phyloP scores from a whole-genome alignment of 352 stramenopile genomes.

The Phytophthora cactorum region DNA sequence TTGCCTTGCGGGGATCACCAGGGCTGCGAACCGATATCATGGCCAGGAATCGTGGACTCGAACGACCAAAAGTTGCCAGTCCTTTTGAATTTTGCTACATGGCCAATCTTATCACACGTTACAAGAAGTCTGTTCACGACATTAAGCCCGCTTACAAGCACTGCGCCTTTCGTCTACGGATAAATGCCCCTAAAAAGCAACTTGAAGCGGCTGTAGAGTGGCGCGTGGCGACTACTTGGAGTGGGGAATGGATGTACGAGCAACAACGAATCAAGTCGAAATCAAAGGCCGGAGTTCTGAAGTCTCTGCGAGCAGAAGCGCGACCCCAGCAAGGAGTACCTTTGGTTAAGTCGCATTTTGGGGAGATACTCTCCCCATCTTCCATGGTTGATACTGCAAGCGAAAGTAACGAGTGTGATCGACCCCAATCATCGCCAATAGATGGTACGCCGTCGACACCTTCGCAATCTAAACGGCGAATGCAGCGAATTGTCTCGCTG shows the following conservation, averaged over 20 bases:
- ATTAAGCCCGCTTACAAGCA: constrained; percentile 67
- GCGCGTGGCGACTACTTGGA: constrained; percentile 63
- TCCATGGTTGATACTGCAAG: constrained; percentile 8
- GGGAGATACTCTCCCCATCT: constrained; percentile 50
- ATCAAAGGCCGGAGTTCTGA: constrained; percentile 48
- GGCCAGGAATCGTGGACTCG: constrained; percentile 45
- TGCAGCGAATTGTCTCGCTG: constrained; percentile 29
- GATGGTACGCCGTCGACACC: constrained; percentile 1
- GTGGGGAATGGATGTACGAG: constrained; percentile 66
- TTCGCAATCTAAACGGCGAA: constrained; percentile 23
- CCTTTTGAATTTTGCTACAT: constrained; percentile 72
- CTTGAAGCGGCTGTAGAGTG: constrained; percentile 44
- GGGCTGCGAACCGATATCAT: constrained; percentile 44
- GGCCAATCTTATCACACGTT: constrained; percentile 58
- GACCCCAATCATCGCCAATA: not conserved
- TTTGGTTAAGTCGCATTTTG: constrained; percentile 57
- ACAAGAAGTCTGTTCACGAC: constrained; percentile 65
- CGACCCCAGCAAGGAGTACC: constrained; percentile 34
- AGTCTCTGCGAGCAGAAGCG: constrained; percentile 42
- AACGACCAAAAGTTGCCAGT: constrained; percentile 39
- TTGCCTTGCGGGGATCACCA: constrained; percentile 62
- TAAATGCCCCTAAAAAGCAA: constrained; percentile 32
- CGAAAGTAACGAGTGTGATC: not conserved
- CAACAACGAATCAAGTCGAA: constrained; percentile 40
- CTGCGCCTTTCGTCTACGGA: constrained; percentile 33